These are phyloP conservation scores for Albatrellus ellisii DNA, from an alignment of 768 basidiomycete species.

Conservation along the genomic window DNA sequence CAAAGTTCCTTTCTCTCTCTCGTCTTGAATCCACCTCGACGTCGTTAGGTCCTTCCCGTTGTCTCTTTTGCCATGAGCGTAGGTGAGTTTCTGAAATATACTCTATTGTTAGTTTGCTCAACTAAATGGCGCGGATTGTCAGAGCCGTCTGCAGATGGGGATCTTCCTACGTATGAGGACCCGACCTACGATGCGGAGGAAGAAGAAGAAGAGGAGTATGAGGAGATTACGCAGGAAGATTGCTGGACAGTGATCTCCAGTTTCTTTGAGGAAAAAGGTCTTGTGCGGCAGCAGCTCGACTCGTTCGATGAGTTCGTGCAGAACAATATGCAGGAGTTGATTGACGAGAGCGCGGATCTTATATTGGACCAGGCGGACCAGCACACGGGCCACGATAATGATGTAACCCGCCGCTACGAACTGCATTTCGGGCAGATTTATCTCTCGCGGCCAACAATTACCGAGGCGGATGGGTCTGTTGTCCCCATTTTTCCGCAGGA, in stretches of 20 bases:
- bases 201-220: constrained; percentile 46
- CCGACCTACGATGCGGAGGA: constrained; percentile 35
- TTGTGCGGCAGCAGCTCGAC: constrained; percentile 95
- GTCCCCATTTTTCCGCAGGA: constrained; percentile 95
- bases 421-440: constrained; percentile 98
- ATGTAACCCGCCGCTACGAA: constrained; percentile 86
- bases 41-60: too few relatives aligned
- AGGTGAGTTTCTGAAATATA: constrained; percentile 11
- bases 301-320: constrained; percentile 99
- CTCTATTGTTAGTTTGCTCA: neutral
- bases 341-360: constrained; percentile 92
- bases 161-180: constrained; percentile 34
- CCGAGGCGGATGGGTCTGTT: constrained; percentile 90
- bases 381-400: constrained; percentile 75
- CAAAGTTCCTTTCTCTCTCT: too few relatives aligned
- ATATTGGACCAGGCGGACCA: constrained; percentile 95
- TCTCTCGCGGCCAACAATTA: constrained; percentile 87
- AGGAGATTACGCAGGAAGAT: constrained; percentile 84
- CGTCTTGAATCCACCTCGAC: too few relatives aligned
- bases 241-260: constrained; percentile 94
- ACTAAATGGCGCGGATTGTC: neutral
- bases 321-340: constrained; percentile 98
- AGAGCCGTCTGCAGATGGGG: constrained; percentile 12
- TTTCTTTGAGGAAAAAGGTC: constrained; percentile 95
- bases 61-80: constrained; percentile 11